Evolutionary conservation across 768 basidiomycete species (phyloP), one percentile per base, ranked within the genome.

Genomic region (Tubosaeta brunneosetosa): DNA sequence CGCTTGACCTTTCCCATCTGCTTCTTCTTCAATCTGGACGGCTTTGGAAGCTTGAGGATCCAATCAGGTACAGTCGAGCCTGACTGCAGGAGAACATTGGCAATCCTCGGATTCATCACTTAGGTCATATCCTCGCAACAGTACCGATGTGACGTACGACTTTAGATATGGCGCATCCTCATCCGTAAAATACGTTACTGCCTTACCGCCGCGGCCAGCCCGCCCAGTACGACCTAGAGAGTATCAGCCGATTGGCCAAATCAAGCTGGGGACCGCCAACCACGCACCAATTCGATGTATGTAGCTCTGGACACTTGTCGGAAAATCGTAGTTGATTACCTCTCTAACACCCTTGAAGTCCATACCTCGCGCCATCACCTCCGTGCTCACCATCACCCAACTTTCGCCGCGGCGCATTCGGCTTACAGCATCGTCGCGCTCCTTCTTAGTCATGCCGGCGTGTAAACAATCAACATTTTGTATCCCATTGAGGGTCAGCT

Each of bases 311-410:
- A 95, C 87, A 50, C 84, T 94, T 36, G 88, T 93, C 3, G 97
- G 97, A 71, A 98, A 97, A 71, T 97, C 95, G 62, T 90, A 94
- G 69, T 97, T 99, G 65, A 98, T 86, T 10, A 99, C 94, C 64
- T 97, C 90, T 53, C 85, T 77, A 47, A 95, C 83, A 10, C 94
- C 94, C 67, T 87, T 89, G 75, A 99, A 98, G 66, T 98, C 97
- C 87, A 99, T 94, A 3, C 97, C 97, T 60, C 97, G 81, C 22
- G 92, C 93, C 91, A 98, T 90, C 47, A 98, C 90, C 67, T 99
- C 97, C 22, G 97, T 99, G 58, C 87, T 91, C 43, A 99, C 81
- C 81, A 98, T 82, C 32, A 94, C 83, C 97, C 97, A 98, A 55
- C 91, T 88, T 65, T 91, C 82, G 0, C 94, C 97, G 61, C 77